Evolutionary conservation across 2,329 filamentous ascomycete species (phyloP), one percentile per base, ranked within the genome.

Genomic region (Xylaria sp.): DNA sequence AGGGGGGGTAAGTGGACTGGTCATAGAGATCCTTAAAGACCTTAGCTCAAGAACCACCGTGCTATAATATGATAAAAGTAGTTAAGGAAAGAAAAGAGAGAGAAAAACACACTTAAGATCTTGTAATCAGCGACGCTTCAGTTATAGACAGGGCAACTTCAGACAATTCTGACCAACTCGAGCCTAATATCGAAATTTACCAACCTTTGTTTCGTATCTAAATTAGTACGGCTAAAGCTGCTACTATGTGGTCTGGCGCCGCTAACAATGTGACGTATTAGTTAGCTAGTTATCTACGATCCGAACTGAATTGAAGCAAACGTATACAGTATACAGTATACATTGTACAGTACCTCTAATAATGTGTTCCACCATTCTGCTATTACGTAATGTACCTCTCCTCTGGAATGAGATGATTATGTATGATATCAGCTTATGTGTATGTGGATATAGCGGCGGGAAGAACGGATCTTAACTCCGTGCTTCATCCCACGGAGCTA

Each of bases 391-490:
- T 28, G 12, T 28, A 25, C 8, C 15, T 13, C 20, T 28, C 23
- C 10, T 28, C 23, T 23, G 10, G 20, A 25, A 46, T 46, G 10
- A 20, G 45, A 2, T 43, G 20, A 23, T n/a, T n/a, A n/a, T n/a
- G n/a, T 45, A n/a, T 48, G 25, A 18, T 15, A 28, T 48, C 28
- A 7, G 7, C 25, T 48, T 28, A 15, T 25, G 8, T 45, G n/a
- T 45, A 15, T 23, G 18, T 15, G 13, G 13, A 25, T 2, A 28
- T 53, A 34, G 25, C n/a, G 50, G 28, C 30, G 30, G 52, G n/a
- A 15, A 36, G 15, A 55, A 13, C 52, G 30, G 52, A 15, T 20
- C 52, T 36, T 55, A 55, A 55, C 52, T 55, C 52, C 52, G 52
- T n/a, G 7, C 30, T 48, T 48, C 3, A 48, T 28, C 45, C 23